Conservation (phyloP, 2,329 filamentous ascomycete genomes). For the Pseudocercospora cruenta region DNA sequence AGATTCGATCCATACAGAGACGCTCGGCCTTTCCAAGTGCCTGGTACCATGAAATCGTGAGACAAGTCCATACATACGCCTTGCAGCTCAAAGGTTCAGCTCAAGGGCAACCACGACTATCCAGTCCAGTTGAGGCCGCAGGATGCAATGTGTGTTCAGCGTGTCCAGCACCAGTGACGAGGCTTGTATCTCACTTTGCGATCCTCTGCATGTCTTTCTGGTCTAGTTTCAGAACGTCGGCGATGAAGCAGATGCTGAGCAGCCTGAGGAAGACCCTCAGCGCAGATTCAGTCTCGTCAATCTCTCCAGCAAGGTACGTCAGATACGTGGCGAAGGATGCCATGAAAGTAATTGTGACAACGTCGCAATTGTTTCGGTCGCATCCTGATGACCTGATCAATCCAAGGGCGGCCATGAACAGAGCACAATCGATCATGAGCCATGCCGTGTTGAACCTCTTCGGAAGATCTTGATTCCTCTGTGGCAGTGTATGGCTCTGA, state of each 20-base stretch:
- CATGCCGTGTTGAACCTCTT: not conserved
- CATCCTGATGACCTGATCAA: not conserved
- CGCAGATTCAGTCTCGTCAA: not conserved
- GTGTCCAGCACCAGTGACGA: not conserved
- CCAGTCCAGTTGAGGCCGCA: not conserved
- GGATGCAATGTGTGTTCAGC: not conserved
- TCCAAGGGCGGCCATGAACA: not conserved
- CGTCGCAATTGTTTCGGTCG: not conserved
- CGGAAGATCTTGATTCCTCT: not conserved
- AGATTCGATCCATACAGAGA: not conserved
- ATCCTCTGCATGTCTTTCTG: not conserved
- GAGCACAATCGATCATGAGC: not conserved
- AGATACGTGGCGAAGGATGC: not conserved
- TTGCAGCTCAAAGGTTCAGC: not conserved
- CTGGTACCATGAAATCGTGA: not conserved
- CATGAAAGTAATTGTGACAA: not conserved
- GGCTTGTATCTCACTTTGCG: not conserved
- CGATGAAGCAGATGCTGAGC: not conserved
- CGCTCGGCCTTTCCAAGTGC: not conserved
- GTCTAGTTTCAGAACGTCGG: not conserved
- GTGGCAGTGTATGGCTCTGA: not conserved
- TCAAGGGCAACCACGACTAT: not conserved
- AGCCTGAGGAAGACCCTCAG: not conserved
- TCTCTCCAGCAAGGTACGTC: not conserved
- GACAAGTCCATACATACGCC: not conserved